Evolutionary conservation across 805 yeast genomes (phyloP).

Genomic region (Pichia rugopelliculosa): DNA sequence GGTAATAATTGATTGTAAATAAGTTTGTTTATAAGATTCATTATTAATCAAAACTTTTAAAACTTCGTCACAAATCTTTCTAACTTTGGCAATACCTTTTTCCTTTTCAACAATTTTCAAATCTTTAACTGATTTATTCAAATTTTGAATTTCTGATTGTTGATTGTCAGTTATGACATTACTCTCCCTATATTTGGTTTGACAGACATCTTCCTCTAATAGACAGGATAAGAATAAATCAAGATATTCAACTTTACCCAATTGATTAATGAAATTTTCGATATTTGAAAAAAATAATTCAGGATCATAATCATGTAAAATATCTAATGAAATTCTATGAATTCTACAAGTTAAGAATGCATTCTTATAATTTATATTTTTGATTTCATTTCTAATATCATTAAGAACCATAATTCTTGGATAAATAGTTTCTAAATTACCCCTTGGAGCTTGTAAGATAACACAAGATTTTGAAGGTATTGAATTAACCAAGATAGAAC

Average conservation of each 20-base stretch:
- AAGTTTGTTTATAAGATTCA: constrained; percentile 41
- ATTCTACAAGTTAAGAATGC: constrained; percentile 84
- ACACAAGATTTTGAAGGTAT: constrained; percentile 81
- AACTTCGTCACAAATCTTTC: constrained; percentile 67
- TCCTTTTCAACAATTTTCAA: constrained; percentile 9
- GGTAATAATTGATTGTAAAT: constrained; percentile 73
- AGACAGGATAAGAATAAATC: constrained; percentile 84
- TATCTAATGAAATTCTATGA: constrained; percentile 86
- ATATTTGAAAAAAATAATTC: constrained; percentile 55
- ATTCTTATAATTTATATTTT: constrained; percentile 45
- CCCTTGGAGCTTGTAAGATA: constrained; percentile 89
- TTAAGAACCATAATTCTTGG: constrained; percentile 89
- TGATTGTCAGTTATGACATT: constrained; percentile 14
- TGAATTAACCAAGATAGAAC: constrained; percentile 73
- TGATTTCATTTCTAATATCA: constrained; percentile 68
- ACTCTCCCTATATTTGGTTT: constrained; percentile 79
- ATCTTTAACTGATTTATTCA: constrained; percentile 4
- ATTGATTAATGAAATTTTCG: constrained; percentile 60
- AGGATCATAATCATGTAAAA: constrained; percentile 83
- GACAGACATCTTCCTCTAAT: constrained; percentile 76
- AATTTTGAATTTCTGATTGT: not conserved
- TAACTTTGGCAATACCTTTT: constrained; percentile 43
- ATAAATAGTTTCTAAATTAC: constrained; percentile 87
- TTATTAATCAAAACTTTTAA: constrained; percentile 48
- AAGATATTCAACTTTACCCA: constrained; percentile 65